Conservation (phyloP, 2,329 filamentous ascomycete genomes). For the Calonectria pseudoturangicola region DNA sequence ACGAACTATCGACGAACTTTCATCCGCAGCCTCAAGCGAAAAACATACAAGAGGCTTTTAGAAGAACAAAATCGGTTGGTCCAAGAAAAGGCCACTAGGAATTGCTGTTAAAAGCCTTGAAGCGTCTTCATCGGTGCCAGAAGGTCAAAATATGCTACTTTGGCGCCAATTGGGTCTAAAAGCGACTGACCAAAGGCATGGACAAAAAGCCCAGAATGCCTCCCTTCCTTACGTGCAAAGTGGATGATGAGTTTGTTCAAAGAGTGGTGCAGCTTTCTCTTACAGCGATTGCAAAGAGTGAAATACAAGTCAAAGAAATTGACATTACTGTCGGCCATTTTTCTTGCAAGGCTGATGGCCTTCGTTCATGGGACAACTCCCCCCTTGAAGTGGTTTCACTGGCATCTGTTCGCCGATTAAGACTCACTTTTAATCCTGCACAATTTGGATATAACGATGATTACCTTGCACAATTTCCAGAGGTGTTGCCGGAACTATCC, state of each 20-base stretch:
- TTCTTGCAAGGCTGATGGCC: too few relatives aligned
- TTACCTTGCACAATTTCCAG: neutral
- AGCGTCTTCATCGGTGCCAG: neutral
- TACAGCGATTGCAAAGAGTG: neutral
- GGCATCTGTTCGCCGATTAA: too few relatives aligned
- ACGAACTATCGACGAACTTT: too few relatives aligned
- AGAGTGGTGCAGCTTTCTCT: too few relatives aligned
- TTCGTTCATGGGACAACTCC: too few relatives aligned
- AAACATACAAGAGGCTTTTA: neutral
- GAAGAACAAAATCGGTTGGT: neutral
- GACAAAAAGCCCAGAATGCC: neutral
- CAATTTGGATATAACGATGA: too few relatives aligned
- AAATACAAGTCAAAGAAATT: neutral
- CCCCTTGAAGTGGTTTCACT: too few relatives aligned
- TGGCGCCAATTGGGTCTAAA: neutral
- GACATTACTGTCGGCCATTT: neutral
- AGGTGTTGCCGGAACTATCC: neutral
- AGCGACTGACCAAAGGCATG: neutral
- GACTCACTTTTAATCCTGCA: too few relatives aligned
- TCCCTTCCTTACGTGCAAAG: neutral
- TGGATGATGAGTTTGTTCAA: too few relatives aligned
- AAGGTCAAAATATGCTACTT: neutral
- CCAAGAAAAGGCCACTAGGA: too few relatives aligned
- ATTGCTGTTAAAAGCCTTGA: neutral
- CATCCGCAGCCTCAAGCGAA: neutral